Conservation (phyloP, 2,329 filamentous ascomycete genomes). For the Scedosporium minutisporum region DNA sequence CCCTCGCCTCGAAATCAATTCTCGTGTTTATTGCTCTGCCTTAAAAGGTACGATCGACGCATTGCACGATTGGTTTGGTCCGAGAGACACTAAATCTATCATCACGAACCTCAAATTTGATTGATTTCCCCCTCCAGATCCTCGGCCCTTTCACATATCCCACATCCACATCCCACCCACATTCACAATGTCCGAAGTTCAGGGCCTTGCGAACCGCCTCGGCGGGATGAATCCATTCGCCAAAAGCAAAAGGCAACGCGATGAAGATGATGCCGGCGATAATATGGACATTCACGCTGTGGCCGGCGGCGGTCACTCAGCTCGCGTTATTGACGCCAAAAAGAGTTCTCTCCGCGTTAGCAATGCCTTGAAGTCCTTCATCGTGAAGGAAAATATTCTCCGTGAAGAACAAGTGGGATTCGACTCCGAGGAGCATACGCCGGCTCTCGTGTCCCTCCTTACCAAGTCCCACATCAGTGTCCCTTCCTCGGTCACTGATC, state of each 20-base stretch:
- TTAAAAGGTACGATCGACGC: too few species aligned
- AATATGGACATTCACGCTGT: constrained; percentile 39
- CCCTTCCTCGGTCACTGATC: constrained; percentile 43
- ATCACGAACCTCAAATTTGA: too few species aligned
- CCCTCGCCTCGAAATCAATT: neutral
- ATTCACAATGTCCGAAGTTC: neutral
- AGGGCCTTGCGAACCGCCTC: neutral
- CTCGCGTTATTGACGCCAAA: constrained; percentile 33
- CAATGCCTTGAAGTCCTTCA: constrained; percentile 44
- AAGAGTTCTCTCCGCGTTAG: constrained; percentile 50
- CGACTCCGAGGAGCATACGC: constrained; percentile 31
- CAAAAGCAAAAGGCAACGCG: constrained; percentile 11
- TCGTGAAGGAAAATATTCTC: constrained; percentile 43
- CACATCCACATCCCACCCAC: neutral
- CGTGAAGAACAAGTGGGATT: constrained; percentile 35
- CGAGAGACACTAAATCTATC: too few species aligned
- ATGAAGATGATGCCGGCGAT: constrained; percentile 44
- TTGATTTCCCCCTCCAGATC: neutral
- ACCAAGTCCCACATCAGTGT: constrained; percentile 48
- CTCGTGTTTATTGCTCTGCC: too few species aligned
- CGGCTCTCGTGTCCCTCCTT: constrained; percentile 40
- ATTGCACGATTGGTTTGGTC: too few species aligned
- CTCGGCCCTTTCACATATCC: neutral
- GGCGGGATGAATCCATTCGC: constrained; percentile 3
- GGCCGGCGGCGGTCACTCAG: constrained; percentile 50